A percentile compares a stretch with the other conserved stretches of the same genome.
Conservation (phyloP, 2,329 filamentous ascomycete species). For the Purpureocillium takamizusanense region DNA sequence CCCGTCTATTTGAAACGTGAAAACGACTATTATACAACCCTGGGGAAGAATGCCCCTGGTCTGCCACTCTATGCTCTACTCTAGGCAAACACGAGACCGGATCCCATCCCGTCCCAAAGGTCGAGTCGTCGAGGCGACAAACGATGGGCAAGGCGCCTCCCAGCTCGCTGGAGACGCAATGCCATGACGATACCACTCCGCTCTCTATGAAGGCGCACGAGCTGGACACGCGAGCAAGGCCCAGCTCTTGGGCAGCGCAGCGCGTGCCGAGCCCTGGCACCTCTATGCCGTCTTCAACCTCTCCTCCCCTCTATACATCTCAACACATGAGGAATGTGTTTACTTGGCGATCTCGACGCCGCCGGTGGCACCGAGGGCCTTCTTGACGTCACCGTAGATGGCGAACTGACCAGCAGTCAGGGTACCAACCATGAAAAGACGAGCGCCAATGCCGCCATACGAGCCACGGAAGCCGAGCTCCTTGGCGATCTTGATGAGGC, state of each 20-base stretch:
- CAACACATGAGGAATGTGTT: background rate
- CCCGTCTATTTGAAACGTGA: constrained; percentile 8
- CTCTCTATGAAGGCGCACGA: constrained; percentile 1
- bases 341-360: constrained; percentile 17
- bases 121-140: constrained; percentile 1
- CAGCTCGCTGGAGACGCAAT: background rate
- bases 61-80: constrained; percentile 14
- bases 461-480: constrained; percentile 74
- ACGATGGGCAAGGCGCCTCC: background rate
- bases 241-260: constrained; percentile 9
- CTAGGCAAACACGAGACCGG: constrained; percentile 9
- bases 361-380: constrained; percentile 33
- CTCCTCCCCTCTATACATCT: background rate
- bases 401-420: constrained; percentile 76
- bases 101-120: constrained; percentile 1
- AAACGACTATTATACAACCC: constrained; percentile 22
- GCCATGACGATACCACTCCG: constrained; percentile 1
- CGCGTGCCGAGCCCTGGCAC: background rate
- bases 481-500: constrained; percentile 80
- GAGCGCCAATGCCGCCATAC: constrained; percentile 74
- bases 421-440: constrained; percentile 55
- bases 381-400: constrained; percentile 74
- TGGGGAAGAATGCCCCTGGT: constrained; percentile 10
- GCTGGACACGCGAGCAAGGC: constrained; percentile 4
- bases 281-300: background rate